Percentiles rank a stretch among this genome's conserved stretches.
phyloP scores from a whole-genome alignment of 768 basidiomycete genomes.

The Pleurotus citrinopileatus region DNA sequence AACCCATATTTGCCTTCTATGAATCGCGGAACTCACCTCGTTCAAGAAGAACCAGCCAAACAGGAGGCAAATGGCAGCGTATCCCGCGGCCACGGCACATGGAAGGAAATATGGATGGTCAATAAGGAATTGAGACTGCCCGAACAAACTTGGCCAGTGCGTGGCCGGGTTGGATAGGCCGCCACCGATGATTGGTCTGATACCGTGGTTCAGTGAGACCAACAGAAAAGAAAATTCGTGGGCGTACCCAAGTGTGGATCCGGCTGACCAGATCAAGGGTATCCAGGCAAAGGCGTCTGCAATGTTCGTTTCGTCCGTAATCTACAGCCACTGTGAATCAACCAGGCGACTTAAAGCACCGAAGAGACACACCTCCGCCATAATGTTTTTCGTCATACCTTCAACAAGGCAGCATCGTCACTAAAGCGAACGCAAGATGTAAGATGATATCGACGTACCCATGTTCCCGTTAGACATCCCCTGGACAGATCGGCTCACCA shows the following conservation, averaged over 20 bases:
- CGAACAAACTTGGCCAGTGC: slow-evolving; percentile 25
- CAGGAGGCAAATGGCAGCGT: slow-evolving; percentile 20
- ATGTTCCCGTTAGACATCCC: slow-evolving; percentile 40
- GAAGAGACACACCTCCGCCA: slow-evolving; percentile 16
- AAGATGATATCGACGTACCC: slow-evolving; percentile 17
- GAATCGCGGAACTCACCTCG: slow-evolving; percentile 22
- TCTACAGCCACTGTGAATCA: slow-evolving; percentile 4
- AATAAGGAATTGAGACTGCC: slow-evolving; percentile 20
- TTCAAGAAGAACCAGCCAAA: slow-evolving; percentile 20
- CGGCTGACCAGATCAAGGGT: slow-evolving; percentile 22
- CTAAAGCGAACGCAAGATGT: too few species aligned
- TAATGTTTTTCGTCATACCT: slow-evolving; percentile 21
- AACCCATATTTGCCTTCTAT: neutral
- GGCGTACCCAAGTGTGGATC: slow-evolving; percentile 9
- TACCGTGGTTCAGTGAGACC: neutral
- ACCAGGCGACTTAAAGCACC: neutral
- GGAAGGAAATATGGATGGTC: slow-evolving; percentile 35
- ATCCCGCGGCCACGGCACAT: slow-evolving; percentile 24
- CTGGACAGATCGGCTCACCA: slow-evolving; percentile 25
- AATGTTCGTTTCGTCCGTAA: slow-evolving; percentile 21
- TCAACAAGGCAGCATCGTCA: neutral
- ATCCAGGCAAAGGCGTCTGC: slow-evolving; percentile 21
- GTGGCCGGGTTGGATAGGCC: slow-evolving; percentile 26
- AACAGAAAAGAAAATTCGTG: neutral
- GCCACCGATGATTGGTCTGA: slow-evolving; percentile 30